Conservation (phyloP, 2,329 filamentous ascomycete genomes). For the Botryotinia narcissicola region DNA sequence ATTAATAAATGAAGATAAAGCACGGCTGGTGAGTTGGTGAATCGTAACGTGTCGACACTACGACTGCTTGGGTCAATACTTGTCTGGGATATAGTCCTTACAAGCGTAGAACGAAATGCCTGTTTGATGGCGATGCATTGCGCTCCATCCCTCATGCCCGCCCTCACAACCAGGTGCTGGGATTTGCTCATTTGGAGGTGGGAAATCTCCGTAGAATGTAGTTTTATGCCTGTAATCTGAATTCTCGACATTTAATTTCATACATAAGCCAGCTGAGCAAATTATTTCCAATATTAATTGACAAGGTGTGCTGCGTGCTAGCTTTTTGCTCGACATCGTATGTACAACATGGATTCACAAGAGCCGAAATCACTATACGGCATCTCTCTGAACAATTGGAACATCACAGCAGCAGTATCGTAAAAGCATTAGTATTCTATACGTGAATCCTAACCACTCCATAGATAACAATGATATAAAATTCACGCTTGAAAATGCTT, state of each 20-base stretch:
- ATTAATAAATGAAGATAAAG: background rate
- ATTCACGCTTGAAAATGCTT: background rate
- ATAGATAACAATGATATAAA: background rate
- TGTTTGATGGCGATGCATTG: background rate
- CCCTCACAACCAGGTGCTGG: background rate
- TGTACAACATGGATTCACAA: conserved; percentile 7
- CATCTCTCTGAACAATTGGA: background rate
- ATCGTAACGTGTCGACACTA: conserved; percentile 1
- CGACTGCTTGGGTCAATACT: background rate
- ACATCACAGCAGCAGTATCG: background rate
- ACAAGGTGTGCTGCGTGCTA: background rate
- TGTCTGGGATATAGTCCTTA: background rate
- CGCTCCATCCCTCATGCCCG: background rate
- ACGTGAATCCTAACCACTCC: background rate
- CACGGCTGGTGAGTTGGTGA: background rate
- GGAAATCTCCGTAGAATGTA: conserved; percentile 10
- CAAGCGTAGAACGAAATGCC: conserved; percentile 12
- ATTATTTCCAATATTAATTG: background rate
- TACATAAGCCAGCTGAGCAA: background rate
- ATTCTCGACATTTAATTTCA: background rate
- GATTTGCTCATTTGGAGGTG: background rate
- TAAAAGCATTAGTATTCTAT: background rate
- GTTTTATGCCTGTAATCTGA: background rate
- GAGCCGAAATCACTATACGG: background rate
- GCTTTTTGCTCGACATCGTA: background rate